Base-by-base conservation (phyloP, 2,329 filamentous ascomycete species). In the Colletotrichum agaves region DNA sequence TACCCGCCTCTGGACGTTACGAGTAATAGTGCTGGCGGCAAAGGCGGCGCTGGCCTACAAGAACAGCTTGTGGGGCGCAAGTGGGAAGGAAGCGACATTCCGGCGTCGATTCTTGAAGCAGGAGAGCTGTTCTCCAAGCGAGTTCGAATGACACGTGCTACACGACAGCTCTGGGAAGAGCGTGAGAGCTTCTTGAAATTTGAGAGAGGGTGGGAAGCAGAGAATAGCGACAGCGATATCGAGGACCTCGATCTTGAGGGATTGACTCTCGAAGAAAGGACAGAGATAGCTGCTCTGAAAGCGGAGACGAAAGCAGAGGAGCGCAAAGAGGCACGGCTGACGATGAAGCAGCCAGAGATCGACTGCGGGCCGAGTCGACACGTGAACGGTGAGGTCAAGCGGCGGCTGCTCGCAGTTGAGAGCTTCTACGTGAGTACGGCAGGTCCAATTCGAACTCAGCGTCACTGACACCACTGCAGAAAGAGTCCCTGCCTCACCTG, bases 61-160 rank as follows among this genome's bases (percentile, higher is more conserved):
- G 92, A 95, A 72, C 79, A 88, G 17, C 83, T 97, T 21, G 93
- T 97, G 3, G 93, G 93, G 13, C 88, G 93, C 43, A 92, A 88
- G 75, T 98, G 94, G 94, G 91, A 97, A 78, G 94, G 94, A n/a
- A 93, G 92, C 70, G 94, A 97, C 75, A 91, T 99, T 11, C 96
- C 96, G 8, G 91, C 93, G 7, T 98, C 95, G 1, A 98, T 99
- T 67, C 87, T 98, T 15, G 96, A 99, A 79, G 96, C 96, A 6
- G 96, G 96, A 7, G 91, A 96, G 75, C 83, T 99, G 1, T 99
- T 99, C 78, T 93, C 94, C 0, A 91, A 88, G 66, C 88, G 96
- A 58, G 96, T 98, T 78, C 88, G 95, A 72, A 97, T 97, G 86
- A 97, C 94, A 0, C 87, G 96, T 69, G 93, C 93, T 5, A 95